Conservation (phyloP, 495 filamentous ascomycete species). For the Tuber borchii region DNA sequence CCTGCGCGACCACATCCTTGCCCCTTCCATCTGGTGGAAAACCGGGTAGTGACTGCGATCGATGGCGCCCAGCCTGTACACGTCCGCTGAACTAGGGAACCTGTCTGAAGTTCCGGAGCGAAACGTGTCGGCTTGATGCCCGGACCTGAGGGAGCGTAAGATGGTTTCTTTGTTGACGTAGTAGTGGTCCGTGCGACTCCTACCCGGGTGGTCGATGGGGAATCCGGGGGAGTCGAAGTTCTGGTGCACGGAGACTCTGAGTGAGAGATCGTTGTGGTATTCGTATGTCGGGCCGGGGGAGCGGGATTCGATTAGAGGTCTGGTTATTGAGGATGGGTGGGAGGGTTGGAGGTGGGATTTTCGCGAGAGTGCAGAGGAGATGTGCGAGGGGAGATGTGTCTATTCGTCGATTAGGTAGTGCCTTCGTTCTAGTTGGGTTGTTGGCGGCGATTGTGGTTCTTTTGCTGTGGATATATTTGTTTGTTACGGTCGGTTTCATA, state of each 20-base stretch:
- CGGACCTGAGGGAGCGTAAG: slow-evolving; percentile 84
- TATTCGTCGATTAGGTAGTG: slow-evolving; percentile 66
- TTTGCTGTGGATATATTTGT: neutral
- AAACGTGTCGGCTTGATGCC: slow-evolving; percentile 87
- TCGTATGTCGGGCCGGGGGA: slow-evolving; percentile 69
- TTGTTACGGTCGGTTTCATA: slow-evolving; percentile 9
- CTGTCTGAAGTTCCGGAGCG: slow-evolving; percentile 62
- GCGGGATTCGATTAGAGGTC: slow-evolving; percentile 81
- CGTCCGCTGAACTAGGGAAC: slow-evolving; percentile 88
- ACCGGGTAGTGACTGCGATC: too few relatives aligned
- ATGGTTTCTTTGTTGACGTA: slow-evolving; percentile 82
- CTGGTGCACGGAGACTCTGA: slow-evolving; percentile 75
- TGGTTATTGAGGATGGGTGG: slow-evolving; percentile 80
- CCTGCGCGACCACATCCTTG: slow-evolving; percentile 70
- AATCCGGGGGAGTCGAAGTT: slow-evolving; percentile 98
- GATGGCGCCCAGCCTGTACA: slow-evolving; percentile 96
- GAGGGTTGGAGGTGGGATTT: too few relatives aligned
- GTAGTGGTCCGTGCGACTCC: slow-evolving; percentile 85
- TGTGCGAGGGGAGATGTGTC: slow-evolving; percentile 74
- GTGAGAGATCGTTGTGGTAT: slow-evolving; percentile 67
- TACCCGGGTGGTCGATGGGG: slow-evolving; percentile 79
- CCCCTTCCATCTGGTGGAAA: too few relatives aligned
- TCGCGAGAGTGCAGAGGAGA: slow-evolving; percentile 67
- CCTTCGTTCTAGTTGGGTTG: slow-evolving; percentile 56
- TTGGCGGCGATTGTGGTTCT: slow-evolving; percentile 6